A percentile compares a stretch with the other conserved stretches of the same genome.
phyloP scores from a whole-genome alignment of 495 filamentous ascomycete species.

The Extremus antarcticus region DNA sequence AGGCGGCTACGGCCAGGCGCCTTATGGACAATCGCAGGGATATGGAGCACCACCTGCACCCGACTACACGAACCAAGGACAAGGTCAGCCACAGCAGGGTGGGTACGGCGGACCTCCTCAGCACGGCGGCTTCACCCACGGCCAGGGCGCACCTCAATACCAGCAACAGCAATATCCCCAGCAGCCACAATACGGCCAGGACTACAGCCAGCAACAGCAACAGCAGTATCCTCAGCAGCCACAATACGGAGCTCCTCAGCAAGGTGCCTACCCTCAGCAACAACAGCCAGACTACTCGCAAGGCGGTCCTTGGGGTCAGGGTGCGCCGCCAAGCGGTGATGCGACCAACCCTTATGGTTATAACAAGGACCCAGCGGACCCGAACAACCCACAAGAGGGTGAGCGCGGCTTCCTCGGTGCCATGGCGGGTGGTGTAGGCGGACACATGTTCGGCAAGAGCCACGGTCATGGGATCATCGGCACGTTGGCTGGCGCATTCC shows the following conservation, averaged over 20 bases:
- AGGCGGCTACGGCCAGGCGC: slow-evolving; percentile 29
- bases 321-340: slow-evolving; percentile 20
- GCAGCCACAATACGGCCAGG: slow-evolving; percentile 2
- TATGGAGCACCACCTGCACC: slow-evolving; percentile 20
- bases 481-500: slow-evolving; percentile 26
- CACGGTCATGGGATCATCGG: slow-evolving; percentile 28
- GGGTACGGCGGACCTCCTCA: slow-evolving; percentile 36
- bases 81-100: slow-evolving; percentile 24
- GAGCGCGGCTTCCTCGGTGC: slow-evolving; percentile 31
- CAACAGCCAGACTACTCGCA: slow-evolving; percentile 15
- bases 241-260: slow-evolving; percentile 1
- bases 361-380: slow-evolving; percentile 19
- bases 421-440: slow-evolving; percentile 26
- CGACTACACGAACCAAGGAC: slow-evolving; percentile 12
- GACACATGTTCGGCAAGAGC: slow-evolving; percentile 19
- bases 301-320: slow-evolving; percentile 15
- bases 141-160: slow-evolving; percentile 22
- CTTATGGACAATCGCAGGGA: slow-evolving; percentile 20
- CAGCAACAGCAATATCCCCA: slow-evolving; percentile 7
- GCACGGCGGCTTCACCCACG: slow-evolving; percentile 39
- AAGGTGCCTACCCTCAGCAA: background rate
- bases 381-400: slow-evolving; percentile 24
- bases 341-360: slow-evolving; percentile 21
- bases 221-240: slow-evolving; percentile 1
- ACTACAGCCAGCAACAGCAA: background rate